A percentile compares a stretch with the other conserved stretches of the same genome.
These are phyloP conservation scores for Lentinula lateritia DNA, from an alignment of 768 basidiomycete genomes.

Conservation along the genomic window DNA sequence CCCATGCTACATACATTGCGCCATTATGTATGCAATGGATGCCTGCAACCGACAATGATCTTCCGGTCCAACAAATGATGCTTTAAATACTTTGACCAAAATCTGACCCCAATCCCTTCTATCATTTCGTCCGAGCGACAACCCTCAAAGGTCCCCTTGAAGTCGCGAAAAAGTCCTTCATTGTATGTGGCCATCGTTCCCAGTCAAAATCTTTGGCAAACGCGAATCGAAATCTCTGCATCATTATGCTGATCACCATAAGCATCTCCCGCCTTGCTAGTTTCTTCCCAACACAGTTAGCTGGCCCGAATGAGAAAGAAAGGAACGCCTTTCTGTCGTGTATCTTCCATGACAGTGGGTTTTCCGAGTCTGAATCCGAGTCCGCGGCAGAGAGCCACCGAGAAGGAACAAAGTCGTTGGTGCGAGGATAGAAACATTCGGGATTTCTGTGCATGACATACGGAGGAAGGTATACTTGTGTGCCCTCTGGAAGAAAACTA, in stretches of 20 bases:
- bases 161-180: slow-evolving; percentile 5
- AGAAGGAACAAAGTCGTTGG: slow-evolving; percentile 34
- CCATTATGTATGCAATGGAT: no score
- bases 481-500: slow-evolving; percentile 32
- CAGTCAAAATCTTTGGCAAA: slow-evolving; percentile 18
- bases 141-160: not conserved
- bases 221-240: slow-evolving; percentile 29
- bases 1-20: no score
- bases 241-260: slow-evolving; percentile 26
- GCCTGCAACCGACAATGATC: no score
- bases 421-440: slow-evolving; percentile 31
- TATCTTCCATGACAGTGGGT: not conserved
- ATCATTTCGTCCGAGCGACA: not conserved
- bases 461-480: slow-evolving; percentile 24
- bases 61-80: not conserved
- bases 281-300: slow-evolving; percentile 31
- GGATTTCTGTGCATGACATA: slow-evolving; percentile 31
- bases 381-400: slow-evolving; percentile 27
- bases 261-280: slow-evolving; percentile 38
- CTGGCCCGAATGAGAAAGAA: slow-evolving; percentile 35
- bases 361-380: not conserved
- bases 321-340: slow-evolving; percentile 28
- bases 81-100: not conserved
- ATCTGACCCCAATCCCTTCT: not conserved
- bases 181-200: slow-evolving; percentile 6